Evolutionary conservation across 495 filamentous ascomycete genomes (phyloP).

Genomic region (Penicillium crystallinum): DNA sequence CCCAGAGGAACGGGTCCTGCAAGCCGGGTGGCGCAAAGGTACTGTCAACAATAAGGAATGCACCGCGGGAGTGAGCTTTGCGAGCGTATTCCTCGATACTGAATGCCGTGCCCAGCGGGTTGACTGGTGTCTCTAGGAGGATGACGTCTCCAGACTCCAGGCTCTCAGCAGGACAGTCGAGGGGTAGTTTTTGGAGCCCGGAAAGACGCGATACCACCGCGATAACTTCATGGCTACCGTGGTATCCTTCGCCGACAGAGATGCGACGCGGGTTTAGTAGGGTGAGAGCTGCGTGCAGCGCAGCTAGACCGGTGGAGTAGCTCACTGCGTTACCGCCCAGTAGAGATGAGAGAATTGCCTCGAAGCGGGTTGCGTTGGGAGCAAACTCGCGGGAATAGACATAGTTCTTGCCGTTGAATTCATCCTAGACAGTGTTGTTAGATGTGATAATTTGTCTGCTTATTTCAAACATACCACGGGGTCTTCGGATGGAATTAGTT

Average conservation of each 20-base stretch:
- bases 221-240: constrained; percentile 81
- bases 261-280: constrained; percentile 68
- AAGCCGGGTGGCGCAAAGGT: constrained; percentile 88
- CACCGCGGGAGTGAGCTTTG: constrained; percentile 62
- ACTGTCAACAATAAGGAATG: constrained; percentile 71
- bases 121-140: constrained; percentile 81
- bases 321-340: constrained; percentile 60
- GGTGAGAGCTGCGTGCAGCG: constrained; percentile 73
- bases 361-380: constrained; percentile 74
- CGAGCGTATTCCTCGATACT: constrained; percentile 59
- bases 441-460: background rate
- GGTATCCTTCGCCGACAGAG: constrained; percentile 73
- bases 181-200: constrained; percentile 54
- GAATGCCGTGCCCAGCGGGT: constrained; percentile 72
- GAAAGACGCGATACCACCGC: constrained; percentile 60
- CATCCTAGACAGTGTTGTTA: constrained; percentile 12
- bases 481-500: constrained; percentile 43
- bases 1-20: constrained; percentile 70
- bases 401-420: constrained; percentile 26
- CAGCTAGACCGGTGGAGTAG: constrained; percentile 74
- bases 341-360: constrained; percentile 64
- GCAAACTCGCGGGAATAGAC: constrained; percentile 72
- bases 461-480: constrained; percentile 14
- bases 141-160: constrained; percentile 70
- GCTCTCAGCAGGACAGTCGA: constrained; percentile 49